Evolutionary conservation across 2,329 filamentous ascomycete species (phyloP).

Genomic region (Corynespora cassiicola): DNA sequence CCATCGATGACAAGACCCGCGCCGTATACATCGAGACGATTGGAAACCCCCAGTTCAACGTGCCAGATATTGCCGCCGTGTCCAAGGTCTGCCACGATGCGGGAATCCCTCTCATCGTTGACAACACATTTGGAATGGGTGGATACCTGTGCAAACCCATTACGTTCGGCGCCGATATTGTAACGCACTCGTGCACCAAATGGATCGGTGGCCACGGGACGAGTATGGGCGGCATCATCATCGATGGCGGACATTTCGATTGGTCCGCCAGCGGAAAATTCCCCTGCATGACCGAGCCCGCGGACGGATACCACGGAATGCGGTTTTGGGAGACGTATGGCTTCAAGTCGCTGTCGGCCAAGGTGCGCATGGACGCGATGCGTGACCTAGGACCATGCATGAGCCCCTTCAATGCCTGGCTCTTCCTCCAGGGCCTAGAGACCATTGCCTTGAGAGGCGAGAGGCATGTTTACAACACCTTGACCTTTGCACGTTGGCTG

Average conservation of each 20-base stretch:
- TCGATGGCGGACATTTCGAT: constrained; percentile 34
- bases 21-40: constrained; percentile 31
- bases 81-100: constrained; percentile 21
- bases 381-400: constrained; percentile 29
- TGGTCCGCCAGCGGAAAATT: constrained; percentile 28
- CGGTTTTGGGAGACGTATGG: constrained; percentile 32
- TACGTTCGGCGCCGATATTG: constrained; percentile 30
- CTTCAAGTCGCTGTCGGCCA: constrained; percentile 20
- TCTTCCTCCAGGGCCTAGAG: constrained; percentile 30
- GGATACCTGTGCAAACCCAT: constrained; percentile 29
- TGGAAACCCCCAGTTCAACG: constrained; percentile 28
- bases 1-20: constrained; percentile 27
- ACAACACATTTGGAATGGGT: constrained; percentile 35
- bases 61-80: constrained; percentile 26
- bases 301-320: constrained; percentile 30
- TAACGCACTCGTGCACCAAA: constrained; percentile 33
- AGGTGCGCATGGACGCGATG: constrained; percentile 32
- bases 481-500: constrained; percentile 28
- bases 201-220: constrained; percentile 41
- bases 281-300: constrained; percentile 27
- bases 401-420: constrained; percentile 27
- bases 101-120: constrained; percentile 29
- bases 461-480: constrained; percentile 27
- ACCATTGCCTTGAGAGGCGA: constrained; percentile 28
- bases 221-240: constrained; percentile 31